Percentiles rank a stretch among this genome's conserved stretches.
These are phyloP conservation scores for Myriosclerotinia scirpicola DNA, from an alignment of 2,329 filamentous ascomycete species.

Conservation along the genomic window DNA sequence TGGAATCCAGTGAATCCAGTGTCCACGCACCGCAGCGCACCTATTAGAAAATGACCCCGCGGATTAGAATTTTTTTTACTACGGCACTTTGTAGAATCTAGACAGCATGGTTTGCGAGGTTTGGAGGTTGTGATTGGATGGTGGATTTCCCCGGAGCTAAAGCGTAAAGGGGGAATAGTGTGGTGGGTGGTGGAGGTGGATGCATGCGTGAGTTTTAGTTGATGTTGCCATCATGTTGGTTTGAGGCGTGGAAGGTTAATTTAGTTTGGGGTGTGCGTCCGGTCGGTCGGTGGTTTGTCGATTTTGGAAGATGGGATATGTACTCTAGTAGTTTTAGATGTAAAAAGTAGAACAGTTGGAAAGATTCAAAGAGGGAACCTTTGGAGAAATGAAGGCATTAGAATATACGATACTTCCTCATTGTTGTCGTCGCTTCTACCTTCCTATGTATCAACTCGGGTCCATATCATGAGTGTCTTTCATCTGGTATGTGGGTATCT, in stretches of 20 bases:
- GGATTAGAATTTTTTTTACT: not conserved
- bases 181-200: not conserved
- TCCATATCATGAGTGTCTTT: not conserved
- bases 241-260: not conserved
- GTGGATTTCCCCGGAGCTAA: not conserved
- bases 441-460: not conserved
- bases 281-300: not conserved
- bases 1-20: no score
- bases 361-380: no score
- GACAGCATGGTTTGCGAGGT: not conserved
- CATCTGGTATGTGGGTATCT: not conserved
- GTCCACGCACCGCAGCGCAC: no score
- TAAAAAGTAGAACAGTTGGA: no score
- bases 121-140: not conserved
- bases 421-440: not conserved
- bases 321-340: no score
- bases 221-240: constrained; percentile 9
- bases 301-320: no score
- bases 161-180: not conserved
- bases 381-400: no score
- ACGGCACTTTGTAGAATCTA: not conserved
- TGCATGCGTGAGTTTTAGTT: not conserved
- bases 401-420: no score
- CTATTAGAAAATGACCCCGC: not conserved
- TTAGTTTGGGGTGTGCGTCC: not conserved